Evolutionary conservation across 2,329 filamentous ascomycete species (phyloP), one percentile per base, ranked within the genome.

Genomic region (Diaporthe ilicicola): DNA sequence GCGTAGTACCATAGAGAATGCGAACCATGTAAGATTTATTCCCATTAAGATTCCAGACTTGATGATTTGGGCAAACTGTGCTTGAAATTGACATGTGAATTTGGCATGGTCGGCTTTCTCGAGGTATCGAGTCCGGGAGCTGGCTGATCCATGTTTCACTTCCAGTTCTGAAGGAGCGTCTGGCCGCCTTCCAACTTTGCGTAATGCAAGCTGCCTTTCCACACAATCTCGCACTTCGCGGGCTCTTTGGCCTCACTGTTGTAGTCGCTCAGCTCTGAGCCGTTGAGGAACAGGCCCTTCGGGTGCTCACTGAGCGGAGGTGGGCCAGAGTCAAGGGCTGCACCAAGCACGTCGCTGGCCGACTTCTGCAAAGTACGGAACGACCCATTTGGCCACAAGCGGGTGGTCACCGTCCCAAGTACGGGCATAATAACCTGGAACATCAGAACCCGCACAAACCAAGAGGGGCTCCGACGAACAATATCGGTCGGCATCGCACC

Each of bases 301-400:
- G 62, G 62, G 32, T 39, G 32, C 12, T 65, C 46, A 51, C 44
- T 50, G 22, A 65, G 62, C 15, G 61, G 61, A 4, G 32, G 32
- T 6, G 62, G 13, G 71, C 69, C 12, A 73, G 72, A 65, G 22
- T 13, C 46, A 24, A 65, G 4, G 19, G 19, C 62, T 4, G 62
- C 62, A 15, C 32, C 15, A 5, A 65, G 8, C 10, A 65, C 22
- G 22, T 53, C 62, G 24, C 62, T 32, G 19, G 62, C 46, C 4
- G 62, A 53, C 34, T 65, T 65, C 1, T 19, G n/a, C 12, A 53
- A 3, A 8, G 62, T 65, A 4, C 62, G 46, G 19, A 53, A 53
- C 1, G 62, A 22, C 9, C 62, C 46, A 13, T 65, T 65, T 9
- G 46, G 46, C 37, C n/a, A 65, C 13, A 65, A 3, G 32, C 46